Conservation (phyloP, 495 filamentous ascomycete species). For the Aspergillus biplanus region DNA sequence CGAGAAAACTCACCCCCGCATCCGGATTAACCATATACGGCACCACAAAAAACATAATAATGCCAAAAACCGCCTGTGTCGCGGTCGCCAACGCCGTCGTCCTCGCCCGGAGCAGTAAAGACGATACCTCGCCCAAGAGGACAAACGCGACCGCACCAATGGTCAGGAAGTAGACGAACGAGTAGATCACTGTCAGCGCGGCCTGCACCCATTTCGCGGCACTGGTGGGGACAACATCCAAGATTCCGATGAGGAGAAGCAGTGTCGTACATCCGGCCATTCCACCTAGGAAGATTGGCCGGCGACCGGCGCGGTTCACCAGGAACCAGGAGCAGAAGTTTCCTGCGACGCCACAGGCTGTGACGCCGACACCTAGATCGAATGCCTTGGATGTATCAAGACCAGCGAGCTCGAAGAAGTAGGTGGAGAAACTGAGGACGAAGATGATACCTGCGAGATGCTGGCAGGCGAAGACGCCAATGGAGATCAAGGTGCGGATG, state of each 20-base stretch:
- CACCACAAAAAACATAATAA: constrained; percentile 64
- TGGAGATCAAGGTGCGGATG: constrained; percentile 47
- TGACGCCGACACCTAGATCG: constrained; percentile 31
- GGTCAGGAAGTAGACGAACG: constrained; percentile 58
- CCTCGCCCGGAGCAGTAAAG: constrained; percentile 61
- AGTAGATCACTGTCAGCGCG: constrained; percentile 59
- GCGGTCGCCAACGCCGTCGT: constrained; percentile 66
- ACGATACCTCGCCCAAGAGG: constrained; percentile 62
- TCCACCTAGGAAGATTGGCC: constrained; percentile 56
- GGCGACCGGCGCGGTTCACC: constrained; percentile 51
- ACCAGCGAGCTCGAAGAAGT: constrained; percentile 67
- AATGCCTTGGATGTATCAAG: constrained; percentile 46
- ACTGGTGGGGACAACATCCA: constrained; percentile 56
- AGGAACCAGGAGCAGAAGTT: constrained; percentile 32
- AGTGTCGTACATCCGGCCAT: constrained; percentile 49
- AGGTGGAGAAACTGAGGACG: constrained; percentile 57
- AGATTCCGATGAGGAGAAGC: constrained; percentile 62
- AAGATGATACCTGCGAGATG: constrained; percentile 37
- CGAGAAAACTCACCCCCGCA: constrained; percentile 60
- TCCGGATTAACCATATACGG: constrained; percentile 71
- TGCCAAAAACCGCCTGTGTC: constrained; percentile 59
- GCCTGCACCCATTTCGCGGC: constrained; percentile 56
- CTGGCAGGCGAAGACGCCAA: constrained; percentile 48
- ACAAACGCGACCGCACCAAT: constrained; percentile 66
- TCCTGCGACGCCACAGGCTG: constrained; percentile 33